These are phyloP conservation scores for Lentinula novae-zelandiae DNA, from an alignment of 1,284 basidiomycete genomes.

Conservation along the genomic window DNA sequence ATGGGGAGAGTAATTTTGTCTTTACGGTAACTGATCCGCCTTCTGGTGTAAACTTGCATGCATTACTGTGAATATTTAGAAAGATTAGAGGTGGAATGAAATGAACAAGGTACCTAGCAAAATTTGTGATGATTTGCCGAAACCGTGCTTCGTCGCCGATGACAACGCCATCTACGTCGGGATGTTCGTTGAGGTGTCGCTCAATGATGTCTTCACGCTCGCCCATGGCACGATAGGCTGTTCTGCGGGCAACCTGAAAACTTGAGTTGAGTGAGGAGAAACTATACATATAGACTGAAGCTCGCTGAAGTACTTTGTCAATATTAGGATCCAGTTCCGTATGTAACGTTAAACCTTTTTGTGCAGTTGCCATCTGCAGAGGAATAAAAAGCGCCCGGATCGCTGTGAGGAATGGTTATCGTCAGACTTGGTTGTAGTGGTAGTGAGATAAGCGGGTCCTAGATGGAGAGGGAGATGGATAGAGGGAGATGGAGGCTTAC, in stretches of 20 bases:
- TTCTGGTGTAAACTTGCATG: conserved; percentile 62
- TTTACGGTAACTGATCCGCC: conserved; percentile 52
- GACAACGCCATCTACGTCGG: conserved; percentile 43
- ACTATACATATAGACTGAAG: not conserved
- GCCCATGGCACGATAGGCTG: conserved; percentile 39
- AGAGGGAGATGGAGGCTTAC: not conserved
- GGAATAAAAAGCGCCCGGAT: conserved; percentile 65
- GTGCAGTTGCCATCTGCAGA: conserved; percentile 57
- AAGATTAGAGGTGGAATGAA: not conserved
- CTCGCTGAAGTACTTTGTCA: conserved; percentile 33
- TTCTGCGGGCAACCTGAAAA: conserved; percentile 34
- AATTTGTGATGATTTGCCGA: conserved; percentile 62
- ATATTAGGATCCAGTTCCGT: conserved; percentile 58
- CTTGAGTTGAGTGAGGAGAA: conserved; percentile 7
- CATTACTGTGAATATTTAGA: conserved; percentile 34
- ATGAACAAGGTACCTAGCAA: conserved; percentile 42
- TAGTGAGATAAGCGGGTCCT: not conserved
- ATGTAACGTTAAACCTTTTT: conserved; percentile 51
- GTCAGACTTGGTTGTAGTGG: not conserved
- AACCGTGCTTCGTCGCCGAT: conserved; percentile 69
- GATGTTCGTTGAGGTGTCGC: conserved; percentile 23
- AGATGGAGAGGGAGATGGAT: too few species aligned
- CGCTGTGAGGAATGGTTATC: conserved; percentile 24
- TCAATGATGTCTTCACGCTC: conserved; percentile 28
- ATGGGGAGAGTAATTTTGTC: conserved; percentile 41